phyloP scores from a whole-genome alignment of 2,329 filamentous ascomycete species.

The Rutstroemia sp. region DNA sequence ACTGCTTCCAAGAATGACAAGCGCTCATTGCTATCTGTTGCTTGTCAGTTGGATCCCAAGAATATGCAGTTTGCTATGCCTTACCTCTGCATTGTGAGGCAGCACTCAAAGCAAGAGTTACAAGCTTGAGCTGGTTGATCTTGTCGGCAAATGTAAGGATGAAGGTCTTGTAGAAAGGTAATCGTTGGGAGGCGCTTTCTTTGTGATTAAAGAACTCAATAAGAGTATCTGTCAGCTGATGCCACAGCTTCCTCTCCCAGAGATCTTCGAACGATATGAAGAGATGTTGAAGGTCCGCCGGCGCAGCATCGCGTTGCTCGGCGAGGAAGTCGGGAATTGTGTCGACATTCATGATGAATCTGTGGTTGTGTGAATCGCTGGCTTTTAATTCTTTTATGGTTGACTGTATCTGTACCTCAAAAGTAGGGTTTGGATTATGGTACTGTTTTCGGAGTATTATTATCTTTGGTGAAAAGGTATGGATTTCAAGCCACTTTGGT shows the following conservation, averaged over 20 bases:
- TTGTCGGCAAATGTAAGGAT: slow-evolving; percentile 95
- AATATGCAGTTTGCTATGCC: not conserved
- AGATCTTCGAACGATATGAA: slow-evolving; percentile 91
- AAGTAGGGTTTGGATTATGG: not conserved
- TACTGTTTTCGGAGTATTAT: slow-evolving; percentile 1
- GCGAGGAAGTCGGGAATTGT: slow-evolving; percentile 87
- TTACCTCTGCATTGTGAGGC: slow-evolving; percentile 76
- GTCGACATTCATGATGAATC: slow-evolving; percentile 66
- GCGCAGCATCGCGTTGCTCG: slow-evolving; percentile 80
- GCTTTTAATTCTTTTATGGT: not conserved
- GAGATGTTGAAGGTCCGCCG: slow-evolving; percentile 78
- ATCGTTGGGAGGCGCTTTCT: slow-evolving; percentile 73
- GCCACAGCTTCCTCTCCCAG: slow-evolving; percentile 99
- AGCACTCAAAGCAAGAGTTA: slow-evolving; percentile 80
- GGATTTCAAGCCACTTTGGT: slow-evolving; percentile 1
- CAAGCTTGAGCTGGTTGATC: slow-evolving; percentile 98
- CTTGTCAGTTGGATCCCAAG: slow-evolving; percentile 10
- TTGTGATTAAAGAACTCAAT: slow-evolving; percentile 81
- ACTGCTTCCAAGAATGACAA: slow-evolving; percentile 78
- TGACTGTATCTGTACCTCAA: not conserved
- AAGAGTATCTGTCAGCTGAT: slow-evolving; percentile 88
- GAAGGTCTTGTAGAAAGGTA: slow-evolving; percentile 90
- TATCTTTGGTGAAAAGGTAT: not conserved
- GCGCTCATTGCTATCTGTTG: slow-evolving; percentile 74
- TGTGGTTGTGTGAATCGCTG: not conserved